Base-by-base conservation (phyloP, 768 basidiomycete species). In the Lactifluus subvellereus region DNA sequence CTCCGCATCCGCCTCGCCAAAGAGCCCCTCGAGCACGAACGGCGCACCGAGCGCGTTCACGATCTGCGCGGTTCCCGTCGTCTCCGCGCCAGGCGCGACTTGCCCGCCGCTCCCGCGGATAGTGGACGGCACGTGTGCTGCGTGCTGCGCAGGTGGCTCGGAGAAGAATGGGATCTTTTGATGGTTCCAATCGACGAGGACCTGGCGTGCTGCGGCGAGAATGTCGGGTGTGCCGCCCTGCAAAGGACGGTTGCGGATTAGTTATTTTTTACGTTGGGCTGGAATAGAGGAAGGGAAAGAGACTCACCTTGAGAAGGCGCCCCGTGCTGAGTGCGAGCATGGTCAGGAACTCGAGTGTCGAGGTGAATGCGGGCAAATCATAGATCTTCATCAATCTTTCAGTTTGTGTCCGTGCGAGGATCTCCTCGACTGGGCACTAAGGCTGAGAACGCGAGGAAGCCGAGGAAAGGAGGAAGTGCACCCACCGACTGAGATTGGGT, bases 171-270 rank as follows among this genome's bases (percentile, higher is more conserved):
- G 27, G 27, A 27, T 27, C 40, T 40, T 40, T 40, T 48, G 47
- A 61, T 91, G 85, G 69, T 98, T 98, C 47, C 47, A 48, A 27
- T 48, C 94, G 54, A 79, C 83, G 1, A 98, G 74, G 27, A 98
- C 81, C 14, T 88, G 84, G 37, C 91, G 86, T 0, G 95, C 93
- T 0, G 93, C 83, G 6, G 88, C 79, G 48, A 87, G 83, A 37
- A 95, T 73, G 73, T 98, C 94, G 1, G 96, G 95, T 0, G 93
- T 88, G 53, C 96, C 96, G 35, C 94, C 94, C 89, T 91, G 66
- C 4, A 27, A 6, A 18, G 14, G 22, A 35, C 1, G 4, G 8
- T 37, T 27, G 33, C 35, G 27, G 27, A 7, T 48, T 4, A 27
- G 20, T 11, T 38, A 48, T 47, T 27, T 27, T 27, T 27, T 27